phyloP scores from a whole-genome alignment of 2,329 filamentous ascomycete species.

The Pezicula carpinea region DNA sequence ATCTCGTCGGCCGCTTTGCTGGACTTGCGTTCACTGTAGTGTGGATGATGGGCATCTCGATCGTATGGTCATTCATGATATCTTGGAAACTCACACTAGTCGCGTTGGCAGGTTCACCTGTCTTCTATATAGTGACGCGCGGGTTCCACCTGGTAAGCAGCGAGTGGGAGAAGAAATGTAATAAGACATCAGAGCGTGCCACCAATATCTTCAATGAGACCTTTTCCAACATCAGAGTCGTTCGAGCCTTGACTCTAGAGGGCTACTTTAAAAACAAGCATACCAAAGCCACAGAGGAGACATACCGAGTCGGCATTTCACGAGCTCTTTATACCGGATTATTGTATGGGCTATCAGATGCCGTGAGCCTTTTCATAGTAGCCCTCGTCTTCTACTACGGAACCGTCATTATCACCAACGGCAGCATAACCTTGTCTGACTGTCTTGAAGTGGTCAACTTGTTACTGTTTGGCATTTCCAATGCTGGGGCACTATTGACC shows the following conservation, averaged over 20 bases:
- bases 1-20: constrained; percentile 73
- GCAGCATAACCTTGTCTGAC: constrained; percentile 45
- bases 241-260: constrained; percentile 72
- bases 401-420: constrained; percentile 52
- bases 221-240: constrained; percentile 73
- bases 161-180: constrained; percentile 68
- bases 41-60: constrained; percentile 62
- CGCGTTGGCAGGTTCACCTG: constrained; percentile 61
- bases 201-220: constrained; percentile 67
- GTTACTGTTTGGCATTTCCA: constrained; percentile 77
- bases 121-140: constrained; percentile 62
- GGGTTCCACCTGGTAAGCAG: constrained; percentile 60
- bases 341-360: constrained; percentile 75
- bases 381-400: constrained; percentile 85
- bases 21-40: constrained; percentile 63
- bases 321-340: constrained; percentile 64
- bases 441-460: constrained; percentile 76
- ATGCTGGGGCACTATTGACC: constrained; percentile 62
- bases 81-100: constrained; percentile 82
- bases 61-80: constrained; percentile 68
- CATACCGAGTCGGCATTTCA: constrained; percentile 57
- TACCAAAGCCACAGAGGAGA: constrained; percentile 40
- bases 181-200: constrained; percentile 55
- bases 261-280: constrained; percentile 65
- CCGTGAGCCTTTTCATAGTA: constrained; percentile 64